Percentiles rank a stretch among this genome's conserved stretches.
Conservation (phyloP, 2,329 filamentous ascomycete species). For the Apiospora sp. region DNA sequence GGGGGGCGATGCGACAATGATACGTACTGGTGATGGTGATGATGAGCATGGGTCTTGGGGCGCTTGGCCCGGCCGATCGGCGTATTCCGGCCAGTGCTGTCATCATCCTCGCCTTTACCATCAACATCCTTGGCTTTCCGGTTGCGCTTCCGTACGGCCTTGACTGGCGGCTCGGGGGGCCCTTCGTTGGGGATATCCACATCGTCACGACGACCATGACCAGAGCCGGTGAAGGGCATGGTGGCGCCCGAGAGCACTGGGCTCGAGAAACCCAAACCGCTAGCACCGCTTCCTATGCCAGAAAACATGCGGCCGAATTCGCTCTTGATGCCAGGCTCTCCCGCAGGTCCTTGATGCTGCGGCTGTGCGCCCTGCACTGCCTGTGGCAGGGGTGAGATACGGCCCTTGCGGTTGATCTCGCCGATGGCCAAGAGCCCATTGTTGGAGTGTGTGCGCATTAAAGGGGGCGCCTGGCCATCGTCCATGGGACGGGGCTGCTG, state of each 20-base stretch:
- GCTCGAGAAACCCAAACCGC: constrained; percentile 59
- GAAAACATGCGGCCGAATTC: constrained; percentile 96
- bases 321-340: constrained; percentile 90
- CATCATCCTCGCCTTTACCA: constrained; percentile 63
- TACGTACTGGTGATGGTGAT: constrained; percentile 74
- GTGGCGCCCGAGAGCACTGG: constrained; percentile 54
- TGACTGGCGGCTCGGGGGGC: constrained; percentile 50
- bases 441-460: constrained; percentile 62
- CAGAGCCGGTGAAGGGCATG: constrained; percentile 55
- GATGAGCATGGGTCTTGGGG: constrained; percentile 68
- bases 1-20: constrained; percentile 16
- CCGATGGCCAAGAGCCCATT: constrained; percentile 81
- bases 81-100: constrained; percentile 67
- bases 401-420: constrained; percentile 80
- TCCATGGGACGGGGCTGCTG: constrained; percentile 51
- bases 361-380: constrained; percentile 92
- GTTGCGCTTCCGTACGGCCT: constrained; percentile 60
- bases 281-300: constrained; percentile 75
- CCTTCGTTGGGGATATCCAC: constrained; percentile 55
- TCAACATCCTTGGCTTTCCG: constrained; percentile 83
- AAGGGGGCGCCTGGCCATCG: constrained; percentile 54
- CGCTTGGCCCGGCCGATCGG: constrained; percentile 69
- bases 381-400: constrained; percentile 88
- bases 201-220: constrained; percentile 61
- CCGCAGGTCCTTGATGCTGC: constrained; percentile 78